Evolutionary conservation across 164 flowering plant genomes (phyloP), one percentile per base, ranked within the genome.

Genomic region (Umbellularia californica): DNA sequence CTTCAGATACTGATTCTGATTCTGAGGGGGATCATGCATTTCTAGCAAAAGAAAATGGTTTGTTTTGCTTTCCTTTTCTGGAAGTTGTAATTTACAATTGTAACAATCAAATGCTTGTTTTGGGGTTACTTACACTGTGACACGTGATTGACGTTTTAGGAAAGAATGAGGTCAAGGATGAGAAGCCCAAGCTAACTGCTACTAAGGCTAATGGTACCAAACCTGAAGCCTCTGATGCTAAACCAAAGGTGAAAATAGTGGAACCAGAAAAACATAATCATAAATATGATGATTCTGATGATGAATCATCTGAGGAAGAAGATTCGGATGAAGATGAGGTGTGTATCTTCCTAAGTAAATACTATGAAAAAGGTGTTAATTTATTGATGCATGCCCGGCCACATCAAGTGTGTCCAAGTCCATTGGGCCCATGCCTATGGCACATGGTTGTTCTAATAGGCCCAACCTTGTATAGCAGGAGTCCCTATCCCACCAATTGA

Each of bases 11-110:
- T 63, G 82, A 76, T 1, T 75, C 70, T 65, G 86, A 77, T 20
- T 76, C 77, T 6, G 89, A 79, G 25, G 82, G 81, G 58, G 85
- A 81, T 20, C 5, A 80, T 13, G 82, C 82, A 3, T 23, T 83
- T 62, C 27, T 14, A 9, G 28, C 1, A 13, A 73, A 12, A 0
- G 83, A 82, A 70, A 87, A 81, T 84, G 89, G 89, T 86, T 69
- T 2, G 51, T 72, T 27, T 24, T 66, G 15, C 9, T 14, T 11
- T 66, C 9, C 20, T 28, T 66, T 15, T 27, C 28, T 27, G 50
- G 41, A 17, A 66, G 35, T 28, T 6, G 12, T 19, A 66, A 30
- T 30, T 30, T 17, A 17, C 20, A 30, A 13, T 27, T 5, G 14
- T 27, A 30, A 14, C 5, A 19, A 14, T 27, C 14, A 35, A 13